Base-by-base conservation (phyloP, 164 flowering plant species). In the Kingdonia uniflora region DNA sequence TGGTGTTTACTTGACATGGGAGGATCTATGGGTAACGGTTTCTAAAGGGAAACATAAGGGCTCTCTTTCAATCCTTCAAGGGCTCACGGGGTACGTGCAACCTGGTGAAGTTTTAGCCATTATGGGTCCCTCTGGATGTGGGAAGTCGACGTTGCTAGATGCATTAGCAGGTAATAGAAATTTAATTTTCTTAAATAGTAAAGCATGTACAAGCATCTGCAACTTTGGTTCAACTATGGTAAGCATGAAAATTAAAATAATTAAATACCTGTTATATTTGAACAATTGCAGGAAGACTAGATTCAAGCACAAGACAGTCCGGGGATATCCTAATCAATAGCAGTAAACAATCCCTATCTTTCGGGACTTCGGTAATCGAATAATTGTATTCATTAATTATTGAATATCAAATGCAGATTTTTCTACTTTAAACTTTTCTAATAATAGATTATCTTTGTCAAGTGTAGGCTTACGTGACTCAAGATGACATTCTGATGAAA, bases 311-410 rank as follows among this genome's bases (percentile, higher is more conserved):
- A 0, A 60, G 61, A 43, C 84, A 77, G 19, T 55, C 65, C 0
- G 90, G 95, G 29, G 70, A 76, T 6, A 73, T 85, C 19, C 64
- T 76, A 2, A 59, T 85, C 53, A 83, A 83, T 49, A 90, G 95
- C n/a, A 66, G 70, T 35, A 73, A 60, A 45, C 74, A 77, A 54
- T 35, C 17, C 5, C 79, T 85, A 14, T 71, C 85, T 22, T 82
- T 56, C 54, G 90, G 95, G 41, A 79, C 85, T 13, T 80, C 80
- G 57, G 85, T 80, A 61, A 51, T 51, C 24, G 5, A 6, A 49
- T 14, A 26, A 6, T 46, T 46, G 19, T 46, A 1, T 13, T 46
- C 12, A n/a, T 46, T 19, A 6, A 13, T 22, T 21, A 1, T 23
- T 42, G 15, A 42, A 16, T 7, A 15, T 13, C 16, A 1, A 15